phyloP scores from a whole-genome alignment of 2,329 filamentous ascomycete genomes.

The Phaeosphaeriaceae sp. region DNA sequence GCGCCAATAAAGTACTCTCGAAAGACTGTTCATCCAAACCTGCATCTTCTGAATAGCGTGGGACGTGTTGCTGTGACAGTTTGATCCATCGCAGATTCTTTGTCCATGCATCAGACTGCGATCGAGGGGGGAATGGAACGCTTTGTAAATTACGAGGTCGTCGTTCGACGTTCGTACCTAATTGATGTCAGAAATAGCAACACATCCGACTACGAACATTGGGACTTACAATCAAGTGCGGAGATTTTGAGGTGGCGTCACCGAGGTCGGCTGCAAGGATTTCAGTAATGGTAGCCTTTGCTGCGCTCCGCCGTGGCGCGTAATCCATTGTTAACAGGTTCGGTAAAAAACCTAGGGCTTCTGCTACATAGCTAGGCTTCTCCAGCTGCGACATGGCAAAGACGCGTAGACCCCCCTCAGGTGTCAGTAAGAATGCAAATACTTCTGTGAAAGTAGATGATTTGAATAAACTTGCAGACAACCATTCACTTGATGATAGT shows the following conservation, averaged over 20 bases:
- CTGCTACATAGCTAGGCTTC: slow-evolving; percentile 74
- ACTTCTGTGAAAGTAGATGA: slow-evolving; percentile 64
- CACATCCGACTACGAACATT: neutral
- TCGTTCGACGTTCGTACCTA: slow-evolving; percentile 79
- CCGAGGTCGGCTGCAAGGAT: slow-evolving; percentile 85
- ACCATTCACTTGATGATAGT: slow-evolving; percentile 72
- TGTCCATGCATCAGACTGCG: slow-evolving; percentile 55
- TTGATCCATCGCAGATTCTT: slow-evolving; percentile 77
- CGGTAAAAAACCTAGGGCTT: slow-evolving; percentile 79
- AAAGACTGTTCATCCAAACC: slow-evolving; percentile 55
- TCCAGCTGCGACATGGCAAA: slow-evolving; percentile 77
- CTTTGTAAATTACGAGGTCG: slow-evolving; percentile 87
- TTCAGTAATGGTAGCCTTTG: slow-evolving; percentile 77
- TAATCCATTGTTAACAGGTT: slow-evolving; percentile 76
- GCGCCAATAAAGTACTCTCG: slow-evolving; percentile 60
- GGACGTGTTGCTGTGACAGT: slow-evolving; percentile 70
- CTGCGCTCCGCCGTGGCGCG: slow-evolving; percentile 70
- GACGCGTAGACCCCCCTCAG: slow-evolving; percentile 76
- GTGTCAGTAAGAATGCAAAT: slow-evolving; percentile 78
- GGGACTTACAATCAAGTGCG: slow-evolving; percentile 78
- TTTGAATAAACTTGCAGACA: slow-evolving; percentile 82
- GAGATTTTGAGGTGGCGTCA: slow-evolving; percentile 70
- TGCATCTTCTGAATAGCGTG: slow-evolving; percentile 60
- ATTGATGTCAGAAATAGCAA: slow-evolving; percentile 6
- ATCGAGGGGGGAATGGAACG: slow-evolving; percentile 62